Conservation (phyloP, 2,329 filamentous ascomycete genomes). For the Drechmeria coniospora region DNA sequence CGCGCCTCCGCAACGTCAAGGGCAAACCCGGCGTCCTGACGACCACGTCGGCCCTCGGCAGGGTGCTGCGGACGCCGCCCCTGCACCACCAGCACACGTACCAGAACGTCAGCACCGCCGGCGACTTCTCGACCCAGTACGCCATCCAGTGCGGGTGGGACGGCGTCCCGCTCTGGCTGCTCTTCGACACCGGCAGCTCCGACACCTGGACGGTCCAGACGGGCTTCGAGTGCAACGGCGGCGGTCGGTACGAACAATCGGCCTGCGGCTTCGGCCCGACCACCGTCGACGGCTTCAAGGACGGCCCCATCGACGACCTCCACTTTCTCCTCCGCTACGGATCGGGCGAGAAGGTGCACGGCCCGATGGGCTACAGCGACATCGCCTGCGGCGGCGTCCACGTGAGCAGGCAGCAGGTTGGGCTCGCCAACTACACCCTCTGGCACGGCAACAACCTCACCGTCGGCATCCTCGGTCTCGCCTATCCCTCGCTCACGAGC, state of each 20-base stretch:
- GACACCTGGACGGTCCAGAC: constrained; percentile 32
- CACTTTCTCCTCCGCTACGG: constrained; percentile 32
- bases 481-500: constrained; percentile 33
- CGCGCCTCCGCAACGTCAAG: constrained; percentile 18
- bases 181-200: constrained; percentile 35
- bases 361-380: constrained; percentile 30
- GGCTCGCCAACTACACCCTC: constrained; percentile 30
- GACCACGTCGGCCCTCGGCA: constrained; percentile 14
- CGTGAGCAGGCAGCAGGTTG: constrained; percentile 30
- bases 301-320: constrained; percentile 21
- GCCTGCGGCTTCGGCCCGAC: constrained; percentile 26
- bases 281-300: constrained; percentile 22
- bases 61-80: constrained; percentile 7
- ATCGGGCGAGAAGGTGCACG: constrained; percentile 31
- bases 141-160: constrained; percentile 26
- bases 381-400: constrained; percentile 28
- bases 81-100: constrained; percentile 9
- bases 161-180: constrained; percentile 20
- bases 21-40: constrained; percentile 9
- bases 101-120: constrained; percentile 23
- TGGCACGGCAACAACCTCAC: constrained; percentile 38
- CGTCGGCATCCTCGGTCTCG: constrained; percentile 34
- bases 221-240: constrained; percentile 26
- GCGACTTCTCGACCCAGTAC: constrained; percentile 25
- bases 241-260: constrained; percentile 13